Evolutionary conservation across 2,329 filamentous ascomycete species (phyloP).

Genomic region (Fusarium ramigenum): DNA sequence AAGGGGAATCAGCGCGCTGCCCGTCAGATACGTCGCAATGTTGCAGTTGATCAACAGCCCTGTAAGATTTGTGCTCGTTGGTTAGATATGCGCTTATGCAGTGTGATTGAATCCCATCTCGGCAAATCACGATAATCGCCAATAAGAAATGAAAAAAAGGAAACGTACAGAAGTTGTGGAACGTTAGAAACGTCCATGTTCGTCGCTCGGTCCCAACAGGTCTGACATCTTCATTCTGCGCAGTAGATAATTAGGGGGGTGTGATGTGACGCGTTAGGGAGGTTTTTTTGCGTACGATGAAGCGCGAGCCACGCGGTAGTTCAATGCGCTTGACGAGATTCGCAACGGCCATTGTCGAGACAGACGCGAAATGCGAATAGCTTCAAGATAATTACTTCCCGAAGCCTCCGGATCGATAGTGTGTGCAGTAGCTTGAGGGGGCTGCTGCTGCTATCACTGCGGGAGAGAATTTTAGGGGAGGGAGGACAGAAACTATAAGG

Average conservation of each 20-base stretch:
- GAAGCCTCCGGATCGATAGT: slow-evolving; percentile 5
- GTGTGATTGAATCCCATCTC: neutral
- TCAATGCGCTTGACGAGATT: slow-evolving; percentile 39
- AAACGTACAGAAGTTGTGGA: slow-evolving; percentile 55
- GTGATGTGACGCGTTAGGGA: neutral
- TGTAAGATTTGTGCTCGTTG: slow-evolving; percentile 19
- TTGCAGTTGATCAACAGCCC: slow-evolving; percentile 59
- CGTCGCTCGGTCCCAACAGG: slow-evolving; percentile 55
- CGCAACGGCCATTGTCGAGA: slow-evolving; percentile 37
- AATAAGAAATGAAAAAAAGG: no score
- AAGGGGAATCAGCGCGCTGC: slow-evolving; percentile 53
- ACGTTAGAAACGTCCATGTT: slow-evolving; percentile 55
- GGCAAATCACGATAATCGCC: neutral
- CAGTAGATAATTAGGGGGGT: neutral
- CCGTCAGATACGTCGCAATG: slow-evolving; percentile 53
- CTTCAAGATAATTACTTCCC: neutral
- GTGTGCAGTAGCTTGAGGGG: slow-evolving; percentile 4
- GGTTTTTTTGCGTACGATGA: slow-evolving; percentile 42
- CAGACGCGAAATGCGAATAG: neutral
- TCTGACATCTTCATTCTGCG: slow-evolving; percentile 60
- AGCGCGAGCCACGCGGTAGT: slow-evolving; percentile 46
- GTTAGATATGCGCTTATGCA: slow-evolving; percentile 1
- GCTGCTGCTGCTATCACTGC: neutral
- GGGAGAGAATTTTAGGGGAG: neutral
- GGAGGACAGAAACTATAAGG: neutral